Conservation (phyloP, 768 basidiomycete species). For the Gyrodon lividus region DNA sequence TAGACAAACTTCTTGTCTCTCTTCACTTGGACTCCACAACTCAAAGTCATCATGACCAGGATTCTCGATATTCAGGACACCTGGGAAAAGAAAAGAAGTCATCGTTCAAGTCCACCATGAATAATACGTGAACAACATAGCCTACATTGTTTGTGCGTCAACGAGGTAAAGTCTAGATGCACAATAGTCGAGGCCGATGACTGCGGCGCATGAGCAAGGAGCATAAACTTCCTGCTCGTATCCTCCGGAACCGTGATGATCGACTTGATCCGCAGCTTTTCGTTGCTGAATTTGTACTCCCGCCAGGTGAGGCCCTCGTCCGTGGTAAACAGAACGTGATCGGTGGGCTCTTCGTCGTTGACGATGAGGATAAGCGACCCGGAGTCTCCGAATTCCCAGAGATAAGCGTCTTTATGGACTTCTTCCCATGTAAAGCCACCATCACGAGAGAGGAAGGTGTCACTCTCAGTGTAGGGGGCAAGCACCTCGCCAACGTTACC, state of each 20-base stretch:
- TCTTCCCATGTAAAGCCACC: slow-evolving; percentile 99
- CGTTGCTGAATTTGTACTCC: slow-evolving; percentile 76
- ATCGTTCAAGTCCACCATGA: neutral
- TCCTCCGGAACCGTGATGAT: slow-evolving; percentile 90
- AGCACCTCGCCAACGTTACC: slow-evolving; percentile 91
- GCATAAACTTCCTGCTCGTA: slow-evolving; percentile 87
- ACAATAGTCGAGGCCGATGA: slow-evolving; percentile 51
- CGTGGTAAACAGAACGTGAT: slow-evolving; percentile 84
- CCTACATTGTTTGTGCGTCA: slow-evolving; percentile 78
- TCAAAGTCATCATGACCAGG: slow-evolving; percentile 92
- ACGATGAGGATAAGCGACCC: slow-evolving; percentile 91
- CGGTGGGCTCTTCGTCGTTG: slow-evolving; percentile 92
- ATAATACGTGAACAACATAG: slow-evolving; percentile 7
- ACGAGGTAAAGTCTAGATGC: slow-evolving; percentile 84
- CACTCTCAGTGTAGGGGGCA: slow-evolving; percentile 78
- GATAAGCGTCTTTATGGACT: slow-evolving; percentile 95
- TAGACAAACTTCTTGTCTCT: slow-evolving; percentile 81
- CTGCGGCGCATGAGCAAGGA: slow-evolving; percentile 65
- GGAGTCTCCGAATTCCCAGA: slow-evolving; percentile 98
- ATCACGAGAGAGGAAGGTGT: slow-evolving; percentile 95
- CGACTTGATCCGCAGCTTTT: slow-evolving; percentile 67
- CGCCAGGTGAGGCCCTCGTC: slow-evolving; percentile 88
- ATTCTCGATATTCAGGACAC: slow-evolving; percentile 64
- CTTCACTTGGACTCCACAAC: slow-evolving; percentile 92
- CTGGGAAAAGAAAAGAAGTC: slow-evolving; percentile 39